Percentiles rank a stretch among this genome's conserved stretches.
phyloP scores from a whole-genome alignment of 768 basidiomycete species.

The Pleurotus tuber-regium region DNA sequence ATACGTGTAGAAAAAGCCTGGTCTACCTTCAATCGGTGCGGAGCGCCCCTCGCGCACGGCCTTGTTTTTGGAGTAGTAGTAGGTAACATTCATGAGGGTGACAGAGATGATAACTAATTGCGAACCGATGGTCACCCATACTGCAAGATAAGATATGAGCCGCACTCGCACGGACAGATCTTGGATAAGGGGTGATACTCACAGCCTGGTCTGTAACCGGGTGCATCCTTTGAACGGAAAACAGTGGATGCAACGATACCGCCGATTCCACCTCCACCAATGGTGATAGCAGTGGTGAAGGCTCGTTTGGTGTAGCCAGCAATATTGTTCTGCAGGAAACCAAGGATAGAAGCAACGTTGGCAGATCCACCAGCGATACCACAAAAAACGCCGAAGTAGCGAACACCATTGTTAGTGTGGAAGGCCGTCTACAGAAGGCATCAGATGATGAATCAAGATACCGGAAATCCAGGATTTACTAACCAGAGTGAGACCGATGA shows the following conservation, averaged over 20 bases:
- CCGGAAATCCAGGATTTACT: not conserved
- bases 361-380: constrained; percentile 19
- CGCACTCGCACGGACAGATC: not conserved
- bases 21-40: constrained; percentile 30
- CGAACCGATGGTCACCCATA: constrained; percentile 35
- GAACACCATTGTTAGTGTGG: constrained; percentile 6
- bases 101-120: constrained; percentile 31
- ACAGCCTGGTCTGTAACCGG: constrained; percentile 18
- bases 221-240: constrained; percentile 33
- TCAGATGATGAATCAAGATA: not conserved
- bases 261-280: constrained; percentile 35
- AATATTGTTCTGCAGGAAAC: constrained; percentile 26
- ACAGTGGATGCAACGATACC: constrained; percentile 38
- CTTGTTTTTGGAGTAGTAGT: constrained; percentile 28
- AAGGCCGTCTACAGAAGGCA: not conserved
- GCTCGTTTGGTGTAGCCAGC: constrained; percentile 36
- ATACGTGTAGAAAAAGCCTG: constrained; percentile 35
- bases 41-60: constrained; percentile 29
- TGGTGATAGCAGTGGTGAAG: constrained; percentile 34
- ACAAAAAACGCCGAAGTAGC: constrained; percentile 33
- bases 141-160: constrained; percentile 13
- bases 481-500: constrained; percentile 21
- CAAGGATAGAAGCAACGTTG: not conserved
- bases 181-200: not conserved
- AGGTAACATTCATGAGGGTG: constrained; percentile 23